Evolutionary conservation across 2,329 filamentous ascomycete species (phyloP).

Genomic region (Truncatella angustata): DNA sequence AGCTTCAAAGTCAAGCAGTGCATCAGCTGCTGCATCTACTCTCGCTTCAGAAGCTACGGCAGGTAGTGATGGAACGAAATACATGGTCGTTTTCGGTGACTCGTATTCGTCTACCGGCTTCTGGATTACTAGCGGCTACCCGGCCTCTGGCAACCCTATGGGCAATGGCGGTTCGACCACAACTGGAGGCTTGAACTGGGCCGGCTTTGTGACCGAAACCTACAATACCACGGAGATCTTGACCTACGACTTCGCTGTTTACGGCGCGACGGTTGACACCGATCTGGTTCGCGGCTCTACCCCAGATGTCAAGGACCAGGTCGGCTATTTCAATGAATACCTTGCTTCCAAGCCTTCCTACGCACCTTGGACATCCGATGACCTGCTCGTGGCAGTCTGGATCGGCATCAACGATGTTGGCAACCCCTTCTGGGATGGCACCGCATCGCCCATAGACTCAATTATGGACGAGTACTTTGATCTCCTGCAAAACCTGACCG

Average conservation of each 20-base stretch:
- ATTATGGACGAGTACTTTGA: slow-evolving; percentile 18
- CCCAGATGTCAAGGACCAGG: slow-evolving; percentile 21
- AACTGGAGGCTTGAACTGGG: slow-evolving; percentile 37
- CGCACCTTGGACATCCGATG: slow-evolving; percentile 15
- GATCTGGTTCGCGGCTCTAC: slow-evolving; percentile 31
- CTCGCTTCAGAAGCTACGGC: background rate
- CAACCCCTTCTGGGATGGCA: slow-evolving; percentile 29
- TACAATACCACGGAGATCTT: slow-evolving; percentile 35
- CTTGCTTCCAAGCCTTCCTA: slow-evolving; percentile 11
- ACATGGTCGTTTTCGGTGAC: slow-evolving; percentile 32
- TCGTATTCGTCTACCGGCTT: slow-evolving; percentile 56
- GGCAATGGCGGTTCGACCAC: slow-evolving; percentile 47
- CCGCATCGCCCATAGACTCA: slow-evolving; percentile 13
- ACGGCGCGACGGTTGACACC: slow-evolving; percentile 42
- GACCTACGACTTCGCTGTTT: slow-evolving; percentile 42
- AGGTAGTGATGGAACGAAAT: background rate
- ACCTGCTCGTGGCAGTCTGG: slow-evolving; percentile 25
- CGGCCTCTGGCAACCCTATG: slow-evolving; percentile 47
- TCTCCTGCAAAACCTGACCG: slow-evolving; percentile 14
- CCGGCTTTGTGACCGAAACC: slow-evolving; percentile 34
- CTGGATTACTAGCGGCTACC: slow-evolving; percentile 41
- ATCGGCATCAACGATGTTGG: slow-evolving; percentile 28
- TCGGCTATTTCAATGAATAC: slow-evolving; percentile 20
- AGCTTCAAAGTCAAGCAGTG: slow-evolving; percentile 28
- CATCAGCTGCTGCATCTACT: background rate